Evolutionary conservation across 257 asterid genomes (phyloP).

Genomic region (Asclepias syriaca): DNA sequence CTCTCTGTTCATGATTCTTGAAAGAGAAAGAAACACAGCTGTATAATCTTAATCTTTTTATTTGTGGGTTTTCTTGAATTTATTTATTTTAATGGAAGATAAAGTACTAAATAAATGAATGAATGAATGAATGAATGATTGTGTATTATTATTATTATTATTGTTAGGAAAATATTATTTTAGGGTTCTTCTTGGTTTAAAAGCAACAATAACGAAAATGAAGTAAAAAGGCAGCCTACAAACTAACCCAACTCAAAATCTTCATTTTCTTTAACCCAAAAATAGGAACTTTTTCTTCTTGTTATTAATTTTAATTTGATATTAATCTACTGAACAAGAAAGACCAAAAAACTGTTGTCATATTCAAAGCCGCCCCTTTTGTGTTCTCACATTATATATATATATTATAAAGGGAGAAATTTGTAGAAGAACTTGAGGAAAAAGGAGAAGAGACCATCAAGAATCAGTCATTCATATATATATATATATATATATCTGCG

Average conservation of each 20-base stretch:
- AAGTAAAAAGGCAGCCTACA: slow-evolving; percentile 22
- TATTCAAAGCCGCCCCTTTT: slow-evolving; percentile 30
- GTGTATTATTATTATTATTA: not conserved
- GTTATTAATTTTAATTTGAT: not conserved
- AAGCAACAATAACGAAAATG: slow-evolving; percentile 23
- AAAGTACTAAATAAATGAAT: not conserved
- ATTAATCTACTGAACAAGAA: slow-evolving; percentile 25
- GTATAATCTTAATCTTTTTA: not conserved
- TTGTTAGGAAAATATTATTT: not conserved
- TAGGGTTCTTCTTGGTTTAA: slow-evolving; percentile 21
- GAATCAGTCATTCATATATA: not conserved
- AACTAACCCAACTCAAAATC: slow-evolving; percentile 25
- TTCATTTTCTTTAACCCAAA: not conserved
- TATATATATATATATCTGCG: too few species aligned
- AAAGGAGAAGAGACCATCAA: not conserved
- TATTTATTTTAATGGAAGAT: not conserved
- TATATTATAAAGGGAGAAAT: slow-evolving; percentile 2
- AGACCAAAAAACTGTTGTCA: slow-evolving; percentile 23
- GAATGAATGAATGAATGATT: not conserved
- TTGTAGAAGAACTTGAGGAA: slow-evolving; percentile 6
- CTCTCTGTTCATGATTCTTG: not conserved
- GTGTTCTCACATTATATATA: not conserved
- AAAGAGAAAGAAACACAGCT: not conserved
- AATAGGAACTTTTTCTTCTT: slow-evolving; percentile 17
- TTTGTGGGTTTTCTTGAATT: not conserved